Evolutionary conservation across 2,329 filamentous ascomycete species (phyloP), one percentile per base, ranked within the genome.

Genomic region (Calonectria hongkongensis): DNA sequence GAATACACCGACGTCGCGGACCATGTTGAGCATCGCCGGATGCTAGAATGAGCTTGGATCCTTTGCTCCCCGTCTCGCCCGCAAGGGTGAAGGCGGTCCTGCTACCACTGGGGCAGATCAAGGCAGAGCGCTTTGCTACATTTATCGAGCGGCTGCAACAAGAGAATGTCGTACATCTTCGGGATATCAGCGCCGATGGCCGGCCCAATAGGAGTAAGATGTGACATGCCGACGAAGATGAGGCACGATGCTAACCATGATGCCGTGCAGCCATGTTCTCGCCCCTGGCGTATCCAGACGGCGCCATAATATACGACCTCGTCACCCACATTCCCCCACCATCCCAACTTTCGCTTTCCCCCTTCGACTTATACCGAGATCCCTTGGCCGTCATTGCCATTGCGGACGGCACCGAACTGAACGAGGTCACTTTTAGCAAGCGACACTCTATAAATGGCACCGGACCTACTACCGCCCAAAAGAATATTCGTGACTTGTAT

Each of bases 351-450:
- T 90, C 94, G 25, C 86, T 98, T 48, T 94, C 94, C 45, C 96
- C 97, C 1, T 98, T 98, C 86, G 97, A 99, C 83, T 88, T 96
- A 51, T 98, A 95, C 83, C 91, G 96, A 78, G 95, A 98, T 82
- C 94, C 95, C 10, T 88, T 98, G 67, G 91, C 94, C 65, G 89
- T 98, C 30, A 90, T 99, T 74, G 96, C 95, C 3, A 88, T 98
- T 71, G 94, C 95, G 18, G 96, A 98, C 84, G 95, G 94, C 60
- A 85, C 87, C 48, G 95, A 97, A 83, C 88, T 94, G 30, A 85
- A 88, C 72, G 87, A 88, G 73, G 82, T 85, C 5, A 84, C 86
- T 51, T 90, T 91, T 75, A 89, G 86, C 83, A 90, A 89, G 78
- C 85, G 89, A 50, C 86, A 87, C 65, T 92, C 90, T 15, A 82